Percentiles rank a stretch among this genome's conserved stretches.
These are phyloP conservation scores for Cymbopogon flexuosus DNA, from an alignment of 202 grass and related monocot species.

Conservation along the genomic window DNA sequence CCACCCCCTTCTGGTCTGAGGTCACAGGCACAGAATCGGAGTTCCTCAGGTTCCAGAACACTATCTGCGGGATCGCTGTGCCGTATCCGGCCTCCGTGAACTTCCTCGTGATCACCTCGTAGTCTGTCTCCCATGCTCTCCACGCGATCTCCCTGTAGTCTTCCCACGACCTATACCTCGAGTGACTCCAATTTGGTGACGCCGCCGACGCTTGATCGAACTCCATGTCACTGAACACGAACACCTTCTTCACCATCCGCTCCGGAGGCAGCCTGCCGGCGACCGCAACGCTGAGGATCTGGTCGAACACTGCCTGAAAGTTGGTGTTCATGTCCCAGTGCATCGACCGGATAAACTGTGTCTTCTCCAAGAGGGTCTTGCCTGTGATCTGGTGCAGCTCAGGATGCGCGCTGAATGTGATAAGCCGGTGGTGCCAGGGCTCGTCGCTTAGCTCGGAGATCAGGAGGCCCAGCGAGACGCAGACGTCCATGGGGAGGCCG, in stretches of 20 bases:
- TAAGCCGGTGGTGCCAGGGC: constrained; percentile 47
- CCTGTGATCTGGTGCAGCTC: constrained; percentile 46
- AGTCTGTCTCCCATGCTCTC: constrained; percentile 63
- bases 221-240: constrained; percentile 91
- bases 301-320: constrained; percentile 66
- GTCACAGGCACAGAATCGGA: constrained; percentile 48
- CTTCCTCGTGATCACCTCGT: constrained; percentile 61
- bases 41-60: constrained; percentile 70
- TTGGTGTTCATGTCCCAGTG: constrained; percentile 52
- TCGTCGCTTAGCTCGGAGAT: constrained; percentile 62
- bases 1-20: constrained; percentile 51
- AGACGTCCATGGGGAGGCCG: constrained; percentile 58
- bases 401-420: constrained; percentile 51
- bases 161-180: too few species aligned
- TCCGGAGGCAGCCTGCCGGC: constrained; percentile 31
- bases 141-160: too few species aligned
- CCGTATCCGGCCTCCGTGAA: constrained; percentile 54
- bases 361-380: constrained; percentile 38
- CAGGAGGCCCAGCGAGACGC: constrained; percentile 62
- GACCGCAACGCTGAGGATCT: constrained; percentile 48
- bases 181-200: too few species aligned
- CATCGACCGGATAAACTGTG: constrained; percentile 32
- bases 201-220: constrained; percentile 56
- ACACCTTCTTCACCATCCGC: constrained; percentile 53
- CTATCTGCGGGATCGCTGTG: constrained; percentile 47